These are phyloP conservation scores for Lophium mytilinum DNA, from an alignment of 495 filamentous ascomycete genomes.

Conservation along the genomic window DNA sequence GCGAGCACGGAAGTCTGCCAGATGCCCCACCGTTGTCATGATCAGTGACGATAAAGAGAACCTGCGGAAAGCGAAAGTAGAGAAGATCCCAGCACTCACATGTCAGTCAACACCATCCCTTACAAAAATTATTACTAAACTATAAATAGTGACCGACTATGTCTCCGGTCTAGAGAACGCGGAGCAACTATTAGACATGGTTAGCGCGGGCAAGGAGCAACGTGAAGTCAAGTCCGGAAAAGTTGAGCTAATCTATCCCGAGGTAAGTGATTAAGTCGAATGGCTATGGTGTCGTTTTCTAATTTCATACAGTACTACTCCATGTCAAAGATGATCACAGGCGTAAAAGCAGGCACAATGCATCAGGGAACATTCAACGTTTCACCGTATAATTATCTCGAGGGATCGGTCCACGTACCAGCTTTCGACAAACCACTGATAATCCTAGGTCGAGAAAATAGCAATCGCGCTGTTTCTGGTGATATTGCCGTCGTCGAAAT, in stretches of 20 bases:
- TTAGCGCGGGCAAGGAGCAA: slow-evolving; percentile 63
- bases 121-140: background rate
- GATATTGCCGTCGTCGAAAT: slow-evolving; percentile 90
- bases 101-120: slow-evolving; percentile 10
- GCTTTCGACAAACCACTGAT: slow-evolving; percentile 83
- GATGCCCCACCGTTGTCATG: slow-evolving; percentile 75
- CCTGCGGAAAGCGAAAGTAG: slow-evolving; percentile 68
- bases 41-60: slow-evolving; percentile 88
- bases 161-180: slow-evolving; percentile 76
- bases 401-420: slow-evolving; percentile 81
- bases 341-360: slow-evolving; percentile 71
- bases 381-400: slow-evolving; percentile 94
- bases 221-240: slow-evolving; percentile 54
- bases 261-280: slow-evolving; percentile 19
- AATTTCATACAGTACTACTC: slow-evolving; percentile 57
- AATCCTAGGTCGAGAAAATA: slow-evolving; percentile 89
- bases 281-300: background rate
- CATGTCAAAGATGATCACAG: slow-evolving; percentile 92
- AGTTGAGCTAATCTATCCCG: slow-evolving; percentile 65
- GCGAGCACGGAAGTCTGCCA: slow-evolving; percentile 45
- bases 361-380: slow-evolving; percentile 95
- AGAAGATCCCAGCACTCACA: slow-evolving; percentile 48
- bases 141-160: slow-evolving; percentile 56
- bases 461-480: slow-evolving; percentile 85
- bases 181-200: slow-evolving; percentile 87